Conservation (phyloP, 2,329 filamentous ascomycete genomes). For the Aureobasidium sp. region DNA sequence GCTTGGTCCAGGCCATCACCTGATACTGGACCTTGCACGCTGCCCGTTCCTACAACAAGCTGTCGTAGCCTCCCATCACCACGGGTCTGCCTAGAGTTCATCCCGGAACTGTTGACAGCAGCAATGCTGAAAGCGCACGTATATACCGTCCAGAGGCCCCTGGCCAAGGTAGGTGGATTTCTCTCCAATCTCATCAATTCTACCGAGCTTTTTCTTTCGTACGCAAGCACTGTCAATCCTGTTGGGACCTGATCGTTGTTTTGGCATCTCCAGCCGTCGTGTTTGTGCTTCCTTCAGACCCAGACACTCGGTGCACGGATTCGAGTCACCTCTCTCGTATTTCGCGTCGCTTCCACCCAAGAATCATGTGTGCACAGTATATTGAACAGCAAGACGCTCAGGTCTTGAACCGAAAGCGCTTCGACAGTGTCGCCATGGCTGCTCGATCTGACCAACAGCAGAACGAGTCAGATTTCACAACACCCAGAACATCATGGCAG, state of each 20-base stretch:
- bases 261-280: slow-evolving; percentile 5
- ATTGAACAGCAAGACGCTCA: slow-evolving; percentile 1
- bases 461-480: slow-evolving; percentile 8
- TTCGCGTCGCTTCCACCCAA: neutral
- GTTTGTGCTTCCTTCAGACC: slow-evolving; percentile 1
- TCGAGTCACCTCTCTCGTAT: neutral
- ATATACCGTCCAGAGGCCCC: slow-evolving; percentile 3
- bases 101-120: slow-evolving; percentile 5
- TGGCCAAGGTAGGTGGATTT: slow-evolving; percentile 11
- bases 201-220: slow-evolving; percentile 8
- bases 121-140: neutral
- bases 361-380: slow-evolving; percentile 4
- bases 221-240: slow-evolving; percentile 3
- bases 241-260: neutral
- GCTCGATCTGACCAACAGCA: neutral
- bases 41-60: slow-evolving; percentile 14
- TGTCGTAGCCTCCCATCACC: slow-evolving; percentile 12
- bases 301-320: slow-evolving; percentile 6
- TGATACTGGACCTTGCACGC: slow-evolving; percentile 14
- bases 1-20: slow-evolving; percentile 13
- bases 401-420: neutral
- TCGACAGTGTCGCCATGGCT: slow-evolving; percentile 10
- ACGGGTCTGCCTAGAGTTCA: slow-evolving; percentile 7
- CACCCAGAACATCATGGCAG: neutral
- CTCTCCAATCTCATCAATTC: neutral